These are phyloP conservation scores for Infundibulicybe gibba DNA, from an alignment of 768 basidiomycete genomes.

Conservation along the genomic window DNA sequence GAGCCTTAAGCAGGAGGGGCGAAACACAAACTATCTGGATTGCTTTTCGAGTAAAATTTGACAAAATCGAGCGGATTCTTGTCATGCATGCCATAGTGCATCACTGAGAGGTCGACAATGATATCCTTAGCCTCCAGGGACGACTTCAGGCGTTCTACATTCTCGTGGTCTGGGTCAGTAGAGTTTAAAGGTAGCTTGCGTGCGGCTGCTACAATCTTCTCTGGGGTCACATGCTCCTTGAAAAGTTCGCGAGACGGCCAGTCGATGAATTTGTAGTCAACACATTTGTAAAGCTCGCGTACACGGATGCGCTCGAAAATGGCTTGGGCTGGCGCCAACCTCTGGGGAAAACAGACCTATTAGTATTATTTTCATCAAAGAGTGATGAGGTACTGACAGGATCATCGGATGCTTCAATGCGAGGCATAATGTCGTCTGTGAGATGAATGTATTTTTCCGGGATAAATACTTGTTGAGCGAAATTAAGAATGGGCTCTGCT, in stretches of 20 bases:
- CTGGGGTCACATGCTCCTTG: conserved; percentile 33
- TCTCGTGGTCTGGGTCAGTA: conserved; percentile 14
- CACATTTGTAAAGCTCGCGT: conserved; percentile 66
- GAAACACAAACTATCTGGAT: conserved; percentile 45
- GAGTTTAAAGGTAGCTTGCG: conserved; percentile 9
- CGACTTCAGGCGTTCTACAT: conserved; percentile 20
- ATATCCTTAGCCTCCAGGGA: conserved; percentile 46
- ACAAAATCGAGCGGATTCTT: conserved; percentile 66
- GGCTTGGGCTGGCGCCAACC: conserved; percentile 50
- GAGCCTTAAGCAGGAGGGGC: neutral
- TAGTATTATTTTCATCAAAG: neutral
- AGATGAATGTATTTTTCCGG: conserved; percentile 60
- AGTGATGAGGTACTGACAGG: conserved; percentile 31
- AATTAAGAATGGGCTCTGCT: conserved; percentile 62
- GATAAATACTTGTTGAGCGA: conserved; percentile 52
- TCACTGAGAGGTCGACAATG: conserved; percentile 56
- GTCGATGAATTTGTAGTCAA: conserved; percentile 59
- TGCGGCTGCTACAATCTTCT: conserved; percentile 40
- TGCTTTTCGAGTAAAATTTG: conserved; percentile 70
- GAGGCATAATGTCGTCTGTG: conserved; percentile 63
- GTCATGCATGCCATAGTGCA: conserved; percentile 79
- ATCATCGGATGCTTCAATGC: conserved; percentile 52
- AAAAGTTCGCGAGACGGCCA: conserved; percentile 35
- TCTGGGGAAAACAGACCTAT: conserved; percentile 30
- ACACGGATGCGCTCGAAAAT: conserved; percentile 59